A percentile compares a stretch with the other conserved stretches of the same genome.
Evolutionary conservation across 208 protist species (phyloP).

Genomic region (Tritrichomonas musculus): DNA sequence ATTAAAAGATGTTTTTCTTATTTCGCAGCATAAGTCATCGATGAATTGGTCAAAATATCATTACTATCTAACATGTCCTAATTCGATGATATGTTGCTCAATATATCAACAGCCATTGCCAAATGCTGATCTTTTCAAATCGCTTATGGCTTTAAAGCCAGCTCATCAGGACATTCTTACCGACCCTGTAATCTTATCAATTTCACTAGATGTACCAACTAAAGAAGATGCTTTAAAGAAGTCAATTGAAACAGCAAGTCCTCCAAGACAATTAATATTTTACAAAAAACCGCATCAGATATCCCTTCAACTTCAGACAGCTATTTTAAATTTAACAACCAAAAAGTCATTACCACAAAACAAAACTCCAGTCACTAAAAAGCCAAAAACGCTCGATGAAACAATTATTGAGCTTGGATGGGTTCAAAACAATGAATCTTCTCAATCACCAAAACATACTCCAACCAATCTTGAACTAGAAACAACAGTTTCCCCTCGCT

Average conservation of each 20-base stretch:
- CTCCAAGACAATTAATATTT: background rate
- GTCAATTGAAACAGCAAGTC: background rate
- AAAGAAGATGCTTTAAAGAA: background rate
- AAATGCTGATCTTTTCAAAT: background rate
- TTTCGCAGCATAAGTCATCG: constrained; percentile 2
- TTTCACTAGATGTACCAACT: background rate
- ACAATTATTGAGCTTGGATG: background rate
- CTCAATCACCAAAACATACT: background rate
- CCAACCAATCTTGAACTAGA: background rate
- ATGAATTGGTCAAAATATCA: constrained; percentile 12
- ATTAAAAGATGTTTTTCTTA: background rate
- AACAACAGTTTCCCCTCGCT: background rate
- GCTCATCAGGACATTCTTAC: background rate
- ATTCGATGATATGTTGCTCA: background rate
- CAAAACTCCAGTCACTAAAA: background rate
- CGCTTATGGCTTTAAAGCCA: background rate
- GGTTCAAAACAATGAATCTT: background rate
- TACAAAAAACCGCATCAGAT: background rate
- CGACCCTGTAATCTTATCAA: background rate
- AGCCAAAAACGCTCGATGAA: background rate
- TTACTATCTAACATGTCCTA: background rate
- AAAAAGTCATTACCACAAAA: background rate
- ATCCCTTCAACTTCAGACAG: background rate
- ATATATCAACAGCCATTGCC: background rate
- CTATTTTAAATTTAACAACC: background rate